A percentile compares a stretch with the other conserved stretches of the same genome.
Conservation (phyloP, 257 asterid genomes). For the Penstemon newberryi region DNA sequence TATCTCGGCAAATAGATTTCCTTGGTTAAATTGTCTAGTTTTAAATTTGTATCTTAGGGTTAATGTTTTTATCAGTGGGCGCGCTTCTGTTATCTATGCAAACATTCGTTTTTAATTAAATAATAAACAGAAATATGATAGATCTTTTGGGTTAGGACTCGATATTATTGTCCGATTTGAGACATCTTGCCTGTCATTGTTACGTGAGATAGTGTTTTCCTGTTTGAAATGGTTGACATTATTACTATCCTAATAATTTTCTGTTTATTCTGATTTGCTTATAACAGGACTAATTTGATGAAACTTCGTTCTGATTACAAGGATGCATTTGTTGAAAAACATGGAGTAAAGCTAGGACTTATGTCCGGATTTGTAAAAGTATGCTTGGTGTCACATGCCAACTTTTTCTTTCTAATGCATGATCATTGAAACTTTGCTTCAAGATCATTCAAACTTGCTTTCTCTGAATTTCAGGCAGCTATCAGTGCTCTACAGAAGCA, state of each 20-base stretch:
- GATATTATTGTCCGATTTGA: too few relatives aligned
- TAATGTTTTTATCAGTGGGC: too few relatives aligned
- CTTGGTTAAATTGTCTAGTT: too few relatives aligned
- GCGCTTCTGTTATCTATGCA: too few relatives aligned
- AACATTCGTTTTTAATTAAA: too few relatives aligned
- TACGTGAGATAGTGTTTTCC: too few relatives aligned
- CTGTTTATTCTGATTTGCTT: slow-evolving; percentile 1
- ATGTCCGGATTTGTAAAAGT: slow-evolving; percentile 95
- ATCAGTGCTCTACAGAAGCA: slow-evolving; percentile 90
- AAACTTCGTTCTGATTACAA: slow-evolving; percentile 92
- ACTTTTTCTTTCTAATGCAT: background rate
- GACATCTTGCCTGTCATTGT: too few relatives aligned
- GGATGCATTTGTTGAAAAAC: slow-evolving; percentile 86
- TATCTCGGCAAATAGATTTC: background rate
- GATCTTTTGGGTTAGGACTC: too few relatives aligned
- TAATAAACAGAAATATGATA: too few relatives aligned
- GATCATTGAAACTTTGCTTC: background rate
- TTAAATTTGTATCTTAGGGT: too few relatives aligned
- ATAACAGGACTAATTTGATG: slow-evolving; percentile 90
- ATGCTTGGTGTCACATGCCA: slow-evolving; percentile 10
- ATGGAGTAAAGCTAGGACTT: slow-evolving; percentile 90
- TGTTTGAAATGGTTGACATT: too few relatives aligned
- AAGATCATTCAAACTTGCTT: slow-evolving; percentile 4
- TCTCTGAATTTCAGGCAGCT: slow-evolving; percentile 73
- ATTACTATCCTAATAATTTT: too few relatives aligned